phyloP scores from a whole-genome alignment of 257 asterid species.

The Anisodus acutangulus region DNA sequence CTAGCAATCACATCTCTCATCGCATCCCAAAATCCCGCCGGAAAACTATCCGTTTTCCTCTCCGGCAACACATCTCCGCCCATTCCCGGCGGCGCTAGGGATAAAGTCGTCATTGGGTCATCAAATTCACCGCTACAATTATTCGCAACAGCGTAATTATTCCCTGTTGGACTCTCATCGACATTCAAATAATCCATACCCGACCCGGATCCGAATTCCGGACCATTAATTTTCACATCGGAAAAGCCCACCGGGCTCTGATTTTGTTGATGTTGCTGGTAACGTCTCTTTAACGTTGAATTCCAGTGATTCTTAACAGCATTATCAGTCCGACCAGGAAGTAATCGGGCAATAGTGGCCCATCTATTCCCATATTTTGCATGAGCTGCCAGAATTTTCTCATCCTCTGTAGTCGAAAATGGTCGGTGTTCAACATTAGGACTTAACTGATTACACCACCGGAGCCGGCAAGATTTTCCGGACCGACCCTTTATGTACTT shows the following conservation, averaged over 20 bases:
- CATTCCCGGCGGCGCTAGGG: constrained; percentile 80
- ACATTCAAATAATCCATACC: constrained; percentile 18
- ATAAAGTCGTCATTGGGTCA: constrained; percentile 75
- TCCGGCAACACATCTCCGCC: constrained; percentile 34
- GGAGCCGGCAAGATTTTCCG: constrained; percentile 76
- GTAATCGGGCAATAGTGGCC: constrained; percentile 87
- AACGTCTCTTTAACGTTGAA: constrained; percentile 66
- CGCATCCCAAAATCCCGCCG: constrained; percentile 73
- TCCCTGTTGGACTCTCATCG: constrained; percentile 22
- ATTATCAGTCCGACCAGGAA: constrained; percentile 88
- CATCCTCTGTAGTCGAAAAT: constrained; percentile 70
- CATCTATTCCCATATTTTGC: constrained; percentile 68
- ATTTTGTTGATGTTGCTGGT: constrained; percentile 27
- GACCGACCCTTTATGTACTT: constrained; percentile 80
- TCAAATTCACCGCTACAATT: constrained; percentile 40
- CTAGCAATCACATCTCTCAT: constrained; percentile 75
- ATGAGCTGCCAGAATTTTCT: constrained; percentile 69
- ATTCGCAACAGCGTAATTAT: not conserved
- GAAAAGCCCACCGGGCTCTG: constrained; percentile 9
- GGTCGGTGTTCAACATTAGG: constrained; percentile 85
- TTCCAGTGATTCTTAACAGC: constrained; percentile 90
- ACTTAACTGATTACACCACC: constrained; percentile 91
- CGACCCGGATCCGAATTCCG: constrained; percentile 23
- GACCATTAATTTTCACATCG: constrained; percentile 24
- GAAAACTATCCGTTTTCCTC: constrained; percentile 44